Evolutionary conservation across 2,329 filamentous ascomycete species (phyloP).

Genomic region (Cladosporium austrohemisphaericum): DNA sequence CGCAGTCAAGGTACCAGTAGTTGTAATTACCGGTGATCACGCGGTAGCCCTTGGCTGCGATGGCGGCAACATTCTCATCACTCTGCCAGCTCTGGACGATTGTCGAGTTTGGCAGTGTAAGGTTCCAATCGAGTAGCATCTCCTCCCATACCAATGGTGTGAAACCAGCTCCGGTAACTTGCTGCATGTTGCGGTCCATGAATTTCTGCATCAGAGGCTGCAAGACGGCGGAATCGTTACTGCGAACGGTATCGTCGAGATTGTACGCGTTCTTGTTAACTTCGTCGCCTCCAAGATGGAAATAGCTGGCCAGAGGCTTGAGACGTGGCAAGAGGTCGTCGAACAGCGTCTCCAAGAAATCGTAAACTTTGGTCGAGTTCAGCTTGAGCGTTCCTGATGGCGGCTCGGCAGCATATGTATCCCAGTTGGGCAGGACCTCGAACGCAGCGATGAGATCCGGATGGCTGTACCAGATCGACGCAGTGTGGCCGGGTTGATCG

Average conservation of each 20-base stretch:
- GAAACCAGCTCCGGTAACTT: constrained; percentile 61
- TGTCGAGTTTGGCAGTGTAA: constrained; percentile 66
- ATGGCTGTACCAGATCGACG: constrained; percentile 61
- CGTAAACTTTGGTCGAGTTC: constrained; percentile 65
- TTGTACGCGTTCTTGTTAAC: constrained; percentile 72
- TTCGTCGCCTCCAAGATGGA: constrained; percentile 86
- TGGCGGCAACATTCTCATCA: constrained; percentile 56
- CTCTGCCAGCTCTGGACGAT: constrained; percentile 78
- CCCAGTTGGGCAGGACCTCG: constrained; percentile 52
- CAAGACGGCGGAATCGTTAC: constrained; percentile 62
- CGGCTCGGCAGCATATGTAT: constrained; percentile 52
- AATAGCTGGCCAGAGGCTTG: constrained; percentile 66
- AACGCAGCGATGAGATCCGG: constrained; percentile 69
- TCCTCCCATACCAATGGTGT: constrained; percentile 85
- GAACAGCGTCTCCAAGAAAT: constrained; percentile 69
- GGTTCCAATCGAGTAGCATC: constrained; percentile 73
- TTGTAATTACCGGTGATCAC: constrained; percentile 73
- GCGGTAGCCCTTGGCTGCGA: constrained; percentile 63
- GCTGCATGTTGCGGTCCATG: constrained; percentile 64
- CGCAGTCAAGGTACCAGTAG: constrained; percentile 75
- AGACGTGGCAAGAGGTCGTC: constrained; percentile 73
- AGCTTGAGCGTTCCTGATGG: constrained; percentile 67
- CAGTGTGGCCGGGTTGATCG: constrained; percentile 77
- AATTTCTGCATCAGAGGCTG: constrained; percentile 75
- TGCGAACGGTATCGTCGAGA: constrained; percentile 68